Evolutionary conservation across 2,329 filamentous ascomycete genomes (phyloP).

Genomic region (Clonostachys solani): DNA sequence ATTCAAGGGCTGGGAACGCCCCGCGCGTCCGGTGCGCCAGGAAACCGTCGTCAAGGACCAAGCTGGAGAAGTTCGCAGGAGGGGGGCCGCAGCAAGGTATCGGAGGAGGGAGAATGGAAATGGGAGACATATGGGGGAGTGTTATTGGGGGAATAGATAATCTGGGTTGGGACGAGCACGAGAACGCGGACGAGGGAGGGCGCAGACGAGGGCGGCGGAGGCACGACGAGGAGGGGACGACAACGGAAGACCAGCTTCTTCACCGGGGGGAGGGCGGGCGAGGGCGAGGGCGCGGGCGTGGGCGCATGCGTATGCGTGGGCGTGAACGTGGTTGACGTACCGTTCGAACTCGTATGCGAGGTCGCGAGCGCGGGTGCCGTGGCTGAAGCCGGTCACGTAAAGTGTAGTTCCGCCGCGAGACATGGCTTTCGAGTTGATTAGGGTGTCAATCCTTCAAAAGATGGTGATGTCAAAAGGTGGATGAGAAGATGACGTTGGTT

Average conservation of each 20-base stretch:
- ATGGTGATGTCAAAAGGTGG: no score
- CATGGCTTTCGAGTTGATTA: no score
- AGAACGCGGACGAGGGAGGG: slow-evolving; percentile 30
- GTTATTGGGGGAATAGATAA: no score
- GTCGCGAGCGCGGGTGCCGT: slow-evolving; percentile 97
- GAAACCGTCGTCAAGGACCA: no score
- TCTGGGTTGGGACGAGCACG: slow-evolving; percentile 13
- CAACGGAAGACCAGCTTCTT: background rate
- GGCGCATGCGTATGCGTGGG: slow-evolving; percentile 26
- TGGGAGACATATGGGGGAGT: no score
- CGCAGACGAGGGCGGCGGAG: slow-evolving; percentile 30
- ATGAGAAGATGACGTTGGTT: no score
- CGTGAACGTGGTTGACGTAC: slow-evolving; percentile 68
- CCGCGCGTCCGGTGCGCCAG: no score
- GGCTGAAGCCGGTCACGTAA: slow-evolving; percentile 98
- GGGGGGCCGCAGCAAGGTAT: background rate
- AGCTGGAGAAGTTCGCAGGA: no score
- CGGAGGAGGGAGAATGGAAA: background rate
- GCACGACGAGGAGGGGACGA: slow-evolving; percentile 22
- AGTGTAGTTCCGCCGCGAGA: slow-evolving; percentile 92
- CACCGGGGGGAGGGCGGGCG: slow-evolving; percentile 9
- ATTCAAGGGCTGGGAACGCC: no score
- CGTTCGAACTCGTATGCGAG: slow-evolving; percentile 99
- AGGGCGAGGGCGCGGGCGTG: slow-evolving; percentile 22
- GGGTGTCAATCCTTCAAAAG: no score